Evolutionary conservation across 139 green algal species (phyloP).

Genomic region (Asterochloris sp.): DNA sequence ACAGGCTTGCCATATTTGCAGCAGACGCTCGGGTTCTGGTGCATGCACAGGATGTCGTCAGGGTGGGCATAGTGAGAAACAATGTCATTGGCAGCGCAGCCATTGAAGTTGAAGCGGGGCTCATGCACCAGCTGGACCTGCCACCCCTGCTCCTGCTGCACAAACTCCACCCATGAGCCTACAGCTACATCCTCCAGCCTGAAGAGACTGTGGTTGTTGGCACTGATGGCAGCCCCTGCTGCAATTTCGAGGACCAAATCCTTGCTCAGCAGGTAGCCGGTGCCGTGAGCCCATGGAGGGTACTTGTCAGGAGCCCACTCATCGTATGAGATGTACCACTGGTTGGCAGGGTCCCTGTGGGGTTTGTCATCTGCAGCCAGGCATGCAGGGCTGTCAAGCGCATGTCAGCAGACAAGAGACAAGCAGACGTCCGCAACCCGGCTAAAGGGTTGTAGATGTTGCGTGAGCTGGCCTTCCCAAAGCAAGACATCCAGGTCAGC

Average conservation of each 20-base stretch:
- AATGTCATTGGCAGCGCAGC: constrained; percentile 25
- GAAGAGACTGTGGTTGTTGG: constrained; percentile 32
- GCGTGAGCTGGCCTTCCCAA: too few species aligned
- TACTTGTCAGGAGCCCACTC: constrained; percentile 36
- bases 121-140: constrained; percentile 13
- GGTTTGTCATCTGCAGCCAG: neutral
- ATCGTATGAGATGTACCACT: constrained; percentile 33
- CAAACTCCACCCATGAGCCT: constrained; percentile 37
- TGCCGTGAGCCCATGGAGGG: constrained; percentile 44
- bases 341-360: constrained; percentile 1
- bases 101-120: constrained; percentile 37
- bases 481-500: too few species aligned
- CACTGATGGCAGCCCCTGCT: constrained; percentile 25
- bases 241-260: constrained; percentile 17
- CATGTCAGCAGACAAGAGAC: too few species aligned
- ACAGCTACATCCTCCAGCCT: constrained; percentile 42
- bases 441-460: too few species aligned
- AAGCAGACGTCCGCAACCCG: too few species aligned
- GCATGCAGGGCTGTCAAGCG: too few species aligned
- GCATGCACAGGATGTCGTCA: constrained; percentile 30
- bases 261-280: constrained; percentile 39
- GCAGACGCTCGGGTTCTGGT: constrained; percentile 5
- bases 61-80: constrained; percentile 44
- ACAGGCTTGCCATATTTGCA: constrained; percentile 2
- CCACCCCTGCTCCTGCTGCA: constrained; percentile 23